A percentile compares a stretch with the other conserved stretches of the same genome.
These are phyloP conservation scores for Alternaria solani DNA, from an alignment of 2,329 filamentous ascomycete genomes.

Conservation along the genomic window DNA sequence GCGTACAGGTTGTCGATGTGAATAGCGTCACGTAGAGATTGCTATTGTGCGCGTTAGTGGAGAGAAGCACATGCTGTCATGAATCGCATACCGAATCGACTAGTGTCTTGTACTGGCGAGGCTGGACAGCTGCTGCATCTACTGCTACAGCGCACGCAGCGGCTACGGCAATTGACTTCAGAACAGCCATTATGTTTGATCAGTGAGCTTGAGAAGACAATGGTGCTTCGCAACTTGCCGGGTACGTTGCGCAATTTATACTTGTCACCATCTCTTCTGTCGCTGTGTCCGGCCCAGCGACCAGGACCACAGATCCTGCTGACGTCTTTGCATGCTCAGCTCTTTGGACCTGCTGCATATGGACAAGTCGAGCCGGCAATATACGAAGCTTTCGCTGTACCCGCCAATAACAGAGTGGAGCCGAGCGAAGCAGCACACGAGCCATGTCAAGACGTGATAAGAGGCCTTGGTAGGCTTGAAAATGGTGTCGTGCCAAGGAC, in stretches of 20 bases:
- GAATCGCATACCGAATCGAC: slow-evolving; percentile 33
- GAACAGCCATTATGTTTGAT: slow-evolving; percentile 20
- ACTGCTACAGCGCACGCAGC: slow-evolving; percentile 30
- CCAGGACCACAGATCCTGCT: slow-evolving; percentile 18
- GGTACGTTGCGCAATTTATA: slow-evolving; percentile 24
- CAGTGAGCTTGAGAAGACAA: slow-evolving; percentile 5
- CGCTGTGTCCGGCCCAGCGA: slow-evolving; percentile 13
- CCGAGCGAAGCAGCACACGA: slow-evolving; percentile 22
- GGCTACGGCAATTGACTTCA: slow-evolving; percentile 34
- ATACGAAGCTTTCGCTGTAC: slow-evolving; percentile 14
- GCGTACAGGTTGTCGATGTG: slow-evolving; percentile 37
- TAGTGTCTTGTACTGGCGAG: slow-evolving; percentile 34
- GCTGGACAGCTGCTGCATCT: slow-evolving; percentile 33
- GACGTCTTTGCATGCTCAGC: slow-evolving; percentile 17
- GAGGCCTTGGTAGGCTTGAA: slow-evolving; percentile 34
- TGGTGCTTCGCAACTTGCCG: slow-evolving; percentile 3
- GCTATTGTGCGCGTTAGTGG: slow-evolving; percentile 17
- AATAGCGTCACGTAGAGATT: slow-evolving; percentile 35
- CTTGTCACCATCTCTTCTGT: neutral
- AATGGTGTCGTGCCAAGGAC: slow-evolving; percentile 6
- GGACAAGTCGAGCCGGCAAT: slow-evolving; percentile 17
- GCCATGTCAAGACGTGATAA: slow-evolving; percentile 39
- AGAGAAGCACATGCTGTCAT: neutral
- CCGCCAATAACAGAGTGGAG: slow-evolving; percentile 22
- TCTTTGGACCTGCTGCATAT: slow-evolving; percentile 30